Conservation (phyloP, 1,284 basidiomycete species). For the Mycena sp. region DNA sequence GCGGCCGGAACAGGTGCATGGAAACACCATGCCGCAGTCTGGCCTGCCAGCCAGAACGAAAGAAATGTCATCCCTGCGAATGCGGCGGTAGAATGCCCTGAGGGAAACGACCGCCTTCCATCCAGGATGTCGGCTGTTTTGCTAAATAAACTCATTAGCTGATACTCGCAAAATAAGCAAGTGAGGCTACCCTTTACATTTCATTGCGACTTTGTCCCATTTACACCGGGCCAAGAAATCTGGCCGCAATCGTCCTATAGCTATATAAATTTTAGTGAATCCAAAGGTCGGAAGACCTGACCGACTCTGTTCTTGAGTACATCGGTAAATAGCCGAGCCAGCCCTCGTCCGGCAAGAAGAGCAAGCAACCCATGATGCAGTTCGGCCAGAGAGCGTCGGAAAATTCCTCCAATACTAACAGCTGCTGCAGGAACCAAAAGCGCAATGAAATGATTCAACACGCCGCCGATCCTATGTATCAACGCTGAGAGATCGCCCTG, state of each 20-base stretch:
- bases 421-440: constrained; percentile 55
- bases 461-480: constrained; percentile 54
- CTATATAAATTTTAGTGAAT: not conserved
- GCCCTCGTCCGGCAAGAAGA: constrained; percentile 58
- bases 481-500: not conserved
- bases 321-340: constrained; percentile 60
- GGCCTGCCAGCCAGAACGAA: constrained; percentile 69
- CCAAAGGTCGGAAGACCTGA: not conserved
- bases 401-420: constrained; percentile 46
- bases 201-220: constrained; percentile 58
- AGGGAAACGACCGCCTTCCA: constrained; percentile 71
- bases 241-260: constrained; percentile 68
- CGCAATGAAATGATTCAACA: constrained; percentile 56
- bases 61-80: constrained; percentile 61
- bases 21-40: constrained; percentile 69
- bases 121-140: constrained; percentile 52
- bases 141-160: constrained; percentile 38
- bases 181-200: constrained; percentile 63
- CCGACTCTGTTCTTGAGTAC: constrained; percentile 48
- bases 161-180: not conserved
- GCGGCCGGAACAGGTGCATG: constrained; percentile 46
- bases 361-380: constrained; percentile 67
- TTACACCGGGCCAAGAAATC: constrained; percentile 75
- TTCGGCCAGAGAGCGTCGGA: constrained; percentile 56
- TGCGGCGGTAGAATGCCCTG: constrained; percentile 67